These are phyloP conservation scores for Cladosporium sp. DNA, from an alignment of 2,329 filamentous ascomycete genomes.

Conservation along the genomic window DNA sequence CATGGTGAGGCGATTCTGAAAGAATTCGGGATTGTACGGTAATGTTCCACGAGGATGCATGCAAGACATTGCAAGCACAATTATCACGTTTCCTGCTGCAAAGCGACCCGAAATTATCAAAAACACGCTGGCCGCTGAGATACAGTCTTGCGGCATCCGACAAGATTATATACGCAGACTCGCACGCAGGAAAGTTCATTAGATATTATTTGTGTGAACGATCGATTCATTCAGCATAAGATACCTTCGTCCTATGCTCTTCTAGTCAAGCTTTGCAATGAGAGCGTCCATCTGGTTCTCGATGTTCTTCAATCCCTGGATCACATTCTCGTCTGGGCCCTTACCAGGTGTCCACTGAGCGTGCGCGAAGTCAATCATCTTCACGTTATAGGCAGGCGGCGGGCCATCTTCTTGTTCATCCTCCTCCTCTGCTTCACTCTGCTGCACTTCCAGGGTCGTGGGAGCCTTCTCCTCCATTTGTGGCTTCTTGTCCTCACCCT, in stretches of 20 bases:
- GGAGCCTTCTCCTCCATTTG: slow-evolving; percentile 27
- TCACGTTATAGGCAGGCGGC: slow-evolving; percentile 73
- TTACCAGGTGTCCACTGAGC: slow-evolving; percentile 78
- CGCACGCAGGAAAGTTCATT: neutral
- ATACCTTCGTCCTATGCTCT: too few relatives aligned
- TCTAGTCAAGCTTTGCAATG: slow-evolving; percentile 29
- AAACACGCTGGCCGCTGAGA: too few relatives aligned
- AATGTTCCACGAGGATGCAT: too few relatives aligned
- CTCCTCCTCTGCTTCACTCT: slow-evolving; percentile 54
- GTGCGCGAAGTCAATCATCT: slow-evolving; percentile 96
- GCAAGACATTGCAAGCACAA: too few relatives aligned
- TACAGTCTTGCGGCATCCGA: too few relatives aligned
- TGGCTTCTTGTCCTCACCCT: slow-evolving; percentile 36
- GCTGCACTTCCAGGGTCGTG: slow-evolving; percentile 44
- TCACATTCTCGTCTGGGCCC: slow-evolving; percentile 87
- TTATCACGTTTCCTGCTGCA: too few relatives aligned
- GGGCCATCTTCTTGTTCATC: slow-evolving; percentile 46
- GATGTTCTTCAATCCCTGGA: slow-evolving; percentile 60
- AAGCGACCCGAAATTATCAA: too few relatives aligned
- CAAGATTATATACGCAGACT: neutral
- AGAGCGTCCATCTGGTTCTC: slow-evolving; percentile 36
- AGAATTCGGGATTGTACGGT: slow-evolving; percentile 13
- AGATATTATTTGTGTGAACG: too few relatives aligned
- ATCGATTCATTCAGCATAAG: too few relatives aligned
- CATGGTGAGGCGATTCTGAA: slow-evolving; percentile 46